Evolutionary conservation across 768 basidiomycete genomes (phyloP), one percentile per base, ranked within the genome.

Genomic region (Dioszegia crocea): DNA sequence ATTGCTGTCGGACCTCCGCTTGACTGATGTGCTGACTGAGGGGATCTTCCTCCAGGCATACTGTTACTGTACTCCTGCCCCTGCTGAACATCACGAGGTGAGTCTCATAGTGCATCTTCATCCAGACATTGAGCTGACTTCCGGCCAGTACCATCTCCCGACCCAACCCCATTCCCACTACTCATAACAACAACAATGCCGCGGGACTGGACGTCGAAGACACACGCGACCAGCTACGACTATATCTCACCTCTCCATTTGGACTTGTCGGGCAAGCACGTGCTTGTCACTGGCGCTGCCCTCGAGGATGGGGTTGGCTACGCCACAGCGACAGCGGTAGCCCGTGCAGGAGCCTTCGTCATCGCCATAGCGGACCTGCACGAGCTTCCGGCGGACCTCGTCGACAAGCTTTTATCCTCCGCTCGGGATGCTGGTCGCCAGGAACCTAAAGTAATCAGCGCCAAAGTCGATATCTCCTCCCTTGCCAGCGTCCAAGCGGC

Each of bases 331-430:
- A 51, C 33, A 4, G 57, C 57, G 9, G 52, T 51, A 36, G 57
- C 57, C 23, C 57, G 57, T 40, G 57, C 57, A 5, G 57, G 57
- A 19, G 57, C 57, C 11, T 39, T 49, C 3, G 57, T 41, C 11
- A 59, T 59, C 50, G 57, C 43, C 27, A 50, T 59, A 4, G 24
- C 19, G 3, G 57, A 59, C 31, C 48, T 52, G 19, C 57, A 52
- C 16, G 39, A 30, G n/a, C 12, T 45, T 11, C 4, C 14, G 10
- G 33, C 21, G 16, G 39, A 52, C 5, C 48, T 39, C 14, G 19
- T 21, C 19, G 41, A 40, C n/a, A 48, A 40, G 31, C 36, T 45
- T 6, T 21, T 4, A 14, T 12, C 16, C 4, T 36, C 52, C 11
- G 52, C 52, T 43, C 19, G 12, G 3, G 52, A 54, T 43, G 52